Percentiles rank a stretch among this genome's conserved stretches.
Conservation (phyloP, 176 grass and related monocot species). For the Poa pratensis region DNA sequence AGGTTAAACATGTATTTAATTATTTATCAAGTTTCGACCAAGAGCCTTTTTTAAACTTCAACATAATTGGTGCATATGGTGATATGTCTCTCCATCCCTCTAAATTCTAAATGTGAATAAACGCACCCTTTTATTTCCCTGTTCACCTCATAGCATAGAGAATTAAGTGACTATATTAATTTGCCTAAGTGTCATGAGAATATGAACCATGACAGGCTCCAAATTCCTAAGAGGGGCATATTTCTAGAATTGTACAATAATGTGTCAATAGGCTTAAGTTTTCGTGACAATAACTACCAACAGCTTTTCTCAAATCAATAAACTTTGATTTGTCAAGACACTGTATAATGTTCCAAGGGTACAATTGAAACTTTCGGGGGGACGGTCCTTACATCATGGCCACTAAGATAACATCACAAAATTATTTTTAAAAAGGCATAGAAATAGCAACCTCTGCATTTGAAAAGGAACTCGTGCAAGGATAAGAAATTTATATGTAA, state of each 20-base stretch:
- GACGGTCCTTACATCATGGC: slow-evolving; percentile 34
- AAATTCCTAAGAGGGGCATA: background rate
- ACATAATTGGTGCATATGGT: slow-evolving; percentile 18
- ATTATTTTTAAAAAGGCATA: background rate
- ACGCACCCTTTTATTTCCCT: background rate
- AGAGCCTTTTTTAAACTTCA: background rate
- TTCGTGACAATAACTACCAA: slow-evolving; percentile 16
- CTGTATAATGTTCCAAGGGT: background rate
- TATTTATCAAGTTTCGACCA: background rate
- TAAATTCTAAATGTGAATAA: slow-evolving; percentile 16
- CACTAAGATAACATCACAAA: slow-evolving; percentile 37
- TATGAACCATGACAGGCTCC: background rate
- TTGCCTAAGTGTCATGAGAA: background rate
- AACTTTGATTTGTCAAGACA: slow-evolving; percentile 17
- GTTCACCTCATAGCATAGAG: background rate
- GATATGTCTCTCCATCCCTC: slow-evolving; percentile 21
- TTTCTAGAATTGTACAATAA: background rate
- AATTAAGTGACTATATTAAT: background rate
- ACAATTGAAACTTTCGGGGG: background rate
- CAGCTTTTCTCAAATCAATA: background rate
- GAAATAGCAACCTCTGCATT: background rate
- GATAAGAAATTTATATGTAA: slow-evolving; percentile 6
- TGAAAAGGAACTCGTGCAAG: background rate
- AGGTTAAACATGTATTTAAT: slow-evolving; percentile 3
- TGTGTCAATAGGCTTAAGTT: background rate